These are phyloP conservation scores for Ceratobasidium sp. DNA, from an alignment of 1,284 basidiomycete genomes.

Conservation along the genomic window DNA sequence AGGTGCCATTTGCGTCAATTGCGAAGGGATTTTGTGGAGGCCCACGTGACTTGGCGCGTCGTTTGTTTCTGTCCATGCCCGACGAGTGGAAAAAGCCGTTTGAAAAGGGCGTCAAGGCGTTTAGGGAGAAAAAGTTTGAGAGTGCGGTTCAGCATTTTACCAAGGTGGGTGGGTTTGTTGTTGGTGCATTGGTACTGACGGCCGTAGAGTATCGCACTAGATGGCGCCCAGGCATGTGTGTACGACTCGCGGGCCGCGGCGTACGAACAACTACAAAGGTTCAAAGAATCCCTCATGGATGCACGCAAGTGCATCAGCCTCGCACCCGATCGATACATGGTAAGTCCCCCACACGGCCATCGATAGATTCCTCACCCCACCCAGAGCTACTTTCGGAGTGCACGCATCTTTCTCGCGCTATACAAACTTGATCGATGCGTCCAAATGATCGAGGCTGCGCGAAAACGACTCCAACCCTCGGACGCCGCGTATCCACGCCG, in stretches of 20 bases:
- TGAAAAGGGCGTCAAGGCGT: slow-evolving; percentile 53
- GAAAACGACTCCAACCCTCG: slow-evolving; percentile 47
- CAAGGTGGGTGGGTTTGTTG: slow-evolving; percentile 48
- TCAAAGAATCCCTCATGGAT: slow-evolving; percentile 68
- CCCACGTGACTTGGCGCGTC: not conserved
- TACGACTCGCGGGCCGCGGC: slow-evolving; percentile 75
- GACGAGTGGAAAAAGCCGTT: slow-evolving; percentile 54
- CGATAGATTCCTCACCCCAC: slow-evolving; percentile 47
- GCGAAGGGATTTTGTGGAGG: not conserved
- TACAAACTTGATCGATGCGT: slow-evolving; percentile 49
- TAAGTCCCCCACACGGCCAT: slow-evolving; percentile 45
- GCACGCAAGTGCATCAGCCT: slow-evolving; percentile 67
- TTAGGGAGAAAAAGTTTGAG: slow-evolving; percentile 52
- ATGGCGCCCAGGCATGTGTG: slow-evolving; percentile 55
- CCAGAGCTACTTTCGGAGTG: slow-evolving; percentile 55
- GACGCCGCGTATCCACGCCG: slow-evolving; percentile 38
- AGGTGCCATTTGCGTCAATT: not conserved
- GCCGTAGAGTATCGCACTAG: slow-evolving; percentile 57
- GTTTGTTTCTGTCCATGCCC: slow-evolving; percentile 30
- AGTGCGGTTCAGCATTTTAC: slow-evolving; percentile 56
- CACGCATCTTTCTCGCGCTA: slow-evolving; percentile 51
- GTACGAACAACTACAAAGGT: slow-evolving; percentile 62
- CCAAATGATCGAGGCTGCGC: slow-evolving; percentile 50
- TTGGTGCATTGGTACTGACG: not conserved
- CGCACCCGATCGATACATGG: slow-evolving; percentile 66